Base-by-base conservation (phyloP, 345 rosid genomes). In the Hibiscus trionum region DNA sequence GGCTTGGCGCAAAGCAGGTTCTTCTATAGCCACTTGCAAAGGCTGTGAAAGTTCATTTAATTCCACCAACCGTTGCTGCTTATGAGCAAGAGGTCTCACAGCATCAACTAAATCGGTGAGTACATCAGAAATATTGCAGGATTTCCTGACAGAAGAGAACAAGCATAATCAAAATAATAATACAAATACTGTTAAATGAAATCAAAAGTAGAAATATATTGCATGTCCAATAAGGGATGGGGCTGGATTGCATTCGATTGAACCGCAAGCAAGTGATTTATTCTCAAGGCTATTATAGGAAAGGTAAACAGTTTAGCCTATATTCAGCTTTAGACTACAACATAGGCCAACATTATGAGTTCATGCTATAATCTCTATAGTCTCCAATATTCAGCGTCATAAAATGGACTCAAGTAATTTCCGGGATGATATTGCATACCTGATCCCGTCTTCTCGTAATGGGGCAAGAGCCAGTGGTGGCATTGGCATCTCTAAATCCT, bases 401-500 rank as follows among this genome's bases (percentile, higher is more conserved):
- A 68, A 68, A 50, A 55, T 16, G 53, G 33, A 57, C 27, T 42
- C 47, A 1, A 59, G 26, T 24, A 71, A 42, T 47, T 11, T 19
- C 47, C 4, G 2, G 21, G 29, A 64, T 52, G 60, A 14, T 2
- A 44, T 26, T 63, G 52, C 77, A n/a, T 85, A 91, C 98, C 96
- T 87, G 75, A 86, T 88, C 67, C 73, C 94, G 70, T 84, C 77
- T 58, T 82, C 75, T 71, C 72, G 88, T 42, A 86, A 61, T 11
- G 96, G 90, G 61, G 88, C 82, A 74, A 93, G 88, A 59, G 94
- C 82, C 73, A 84, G 69, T 74, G 97, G 97, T 71, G 98, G 96
- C 96, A 88, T 90, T 55, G 94, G 98, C 93, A 93, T 84, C 80
- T 90, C 97, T 68, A 85, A 76, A 85, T 93, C 97, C 76, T 81